phyloP scores from a whole-genome alignment of 1,139 yeast genomes.

The Kurtzmaniella quercitrusa region DNA sequence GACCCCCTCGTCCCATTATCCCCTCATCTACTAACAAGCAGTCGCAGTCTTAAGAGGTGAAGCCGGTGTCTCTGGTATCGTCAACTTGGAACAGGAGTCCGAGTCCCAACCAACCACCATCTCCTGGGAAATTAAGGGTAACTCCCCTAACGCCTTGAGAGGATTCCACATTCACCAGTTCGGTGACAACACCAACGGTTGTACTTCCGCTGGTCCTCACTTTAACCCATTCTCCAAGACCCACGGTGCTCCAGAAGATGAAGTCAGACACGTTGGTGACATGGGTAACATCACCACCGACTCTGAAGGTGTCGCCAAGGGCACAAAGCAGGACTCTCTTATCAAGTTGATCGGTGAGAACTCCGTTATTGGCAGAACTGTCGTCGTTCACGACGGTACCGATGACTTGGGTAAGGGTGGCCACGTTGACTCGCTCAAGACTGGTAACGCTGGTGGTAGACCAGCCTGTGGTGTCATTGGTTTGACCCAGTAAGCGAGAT shows the following conservation, averaged over 20 bases:
- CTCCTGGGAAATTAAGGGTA: constrained; percentile 83
- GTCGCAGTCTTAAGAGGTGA: constrained; percentile 98
- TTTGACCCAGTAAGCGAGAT: constrained; percentile 36
- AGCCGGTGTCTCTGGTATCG: constrained; percentile 80
- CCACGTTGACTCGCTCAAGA: constrained; percentile 86
- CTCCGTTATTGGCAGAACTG: constrained; percentile 91
- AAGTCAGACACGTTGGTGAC: constrained; percentile 93
- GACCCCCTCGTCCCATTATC: neutral
- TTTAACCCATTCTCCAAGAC: constrained; percentile 89
- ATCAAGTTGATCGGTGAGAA: constrained; percentile 80
- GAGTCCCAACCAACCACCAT: constrained; percentile 82
- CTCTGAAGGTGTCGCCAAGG: constrained; percentile 83
- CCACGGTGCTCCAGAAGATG: constrained; percentile 94
- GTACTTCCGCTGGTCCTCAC: constrained; percentile 99
- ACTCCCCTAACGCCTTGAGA: constrained; percentile 80
- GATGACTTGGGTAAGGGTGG: constrained; percentile 98
- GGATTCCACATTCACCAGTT: constrained; percentile 98
- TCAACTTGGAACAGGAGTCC: constrained; percentile 74
- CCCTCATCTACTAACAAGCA: constrained; percentile 16
- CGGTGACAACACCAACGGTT: constrained; percentile 98
- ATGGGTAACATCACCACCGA: constrained; percentile 92
- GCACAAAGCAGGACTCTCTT: constrained; percentile 70
- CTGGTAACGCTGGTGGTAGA: constrained; percentile 99
- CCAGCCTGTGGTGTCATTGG: constrained; percentile 99
- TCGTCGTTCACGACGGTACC: constrained; percentile 90